A percentile compares a stretch with the other conserved stretches of the same genome.
Conservation (phyloP, 768 basidiomycete species). For the Podaxis pistillaris region DNA sequence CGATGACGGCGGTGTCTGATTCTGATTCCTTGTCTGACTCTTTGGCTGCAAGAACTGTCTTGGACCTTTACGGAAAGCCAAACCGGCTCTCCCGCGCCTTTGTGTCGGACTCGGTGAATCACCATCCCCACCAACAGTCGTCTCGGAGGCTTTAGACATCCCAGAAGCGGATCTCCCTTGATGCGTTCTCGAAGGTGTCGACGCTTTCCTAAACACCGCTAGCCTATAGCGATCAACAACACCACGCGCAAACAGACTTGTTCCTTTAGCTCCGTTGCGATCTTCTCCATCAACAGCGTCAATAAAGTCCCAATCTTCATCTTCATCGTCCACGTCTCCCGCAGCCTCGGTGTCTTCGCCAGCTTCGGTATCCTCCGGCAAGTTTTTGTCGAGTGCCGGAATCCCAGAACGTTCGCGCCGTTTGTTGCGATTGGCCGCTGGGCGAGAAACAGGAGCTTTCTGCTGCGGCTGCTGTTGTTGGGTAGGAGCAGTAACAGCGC, state of each 20-base stretch:
- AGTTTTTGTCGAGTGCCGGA: constrained; percentile 71
- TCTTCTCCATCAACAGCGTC: constrained; percentile 82
- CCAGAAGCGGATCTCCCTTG: constrained; percentile 55
- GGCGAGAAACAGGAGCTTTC: constrained; percentile 25
- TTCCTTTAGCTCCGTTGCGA: constrained; percentile 74
- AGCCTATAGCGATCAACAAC: constrained; percentile 87
- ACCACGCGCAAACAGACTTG: constrained; percentile 86
- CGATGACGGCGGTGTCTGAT: constrained; percentile 49
- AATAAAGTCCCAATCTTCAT: constrained; percentile 92
- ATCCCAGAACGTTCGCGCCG: constrained; percentile 84
- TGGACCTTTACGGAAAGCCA: constrained; percentile 66
- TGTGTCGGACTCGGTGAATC: constrained; percentile 49
- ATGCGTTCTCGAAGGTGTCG: constrained; percentile 45
- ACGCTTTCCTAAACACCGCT: constrained; percentile 83
- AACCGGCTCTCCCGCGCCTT: constrained; percentile 66
- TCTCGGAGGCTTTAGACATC: constrained; percentile 53
- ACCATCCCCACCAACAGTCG: constrained; percentile 34
- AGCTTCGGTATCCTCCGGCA: constrained; percentile 43
- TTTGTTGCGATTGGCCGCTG: constrained; percentile 27
- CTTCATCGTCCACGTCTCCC: constrained; percentile 48
- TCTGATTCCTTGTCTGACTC: constrained; percentile 12
- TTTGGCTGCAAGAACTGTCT: constrained; percentile 72
- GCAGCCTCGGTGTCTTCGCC: constrained; percentile 44
- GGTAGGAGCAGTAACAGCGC: not conserved
- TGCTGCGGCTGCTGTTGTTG: constrained; percentile 15